Base-by-base conservation (phyloP, 2,329 filamentous ascomycete species). In the Sporothrix schenckii region DNA sequence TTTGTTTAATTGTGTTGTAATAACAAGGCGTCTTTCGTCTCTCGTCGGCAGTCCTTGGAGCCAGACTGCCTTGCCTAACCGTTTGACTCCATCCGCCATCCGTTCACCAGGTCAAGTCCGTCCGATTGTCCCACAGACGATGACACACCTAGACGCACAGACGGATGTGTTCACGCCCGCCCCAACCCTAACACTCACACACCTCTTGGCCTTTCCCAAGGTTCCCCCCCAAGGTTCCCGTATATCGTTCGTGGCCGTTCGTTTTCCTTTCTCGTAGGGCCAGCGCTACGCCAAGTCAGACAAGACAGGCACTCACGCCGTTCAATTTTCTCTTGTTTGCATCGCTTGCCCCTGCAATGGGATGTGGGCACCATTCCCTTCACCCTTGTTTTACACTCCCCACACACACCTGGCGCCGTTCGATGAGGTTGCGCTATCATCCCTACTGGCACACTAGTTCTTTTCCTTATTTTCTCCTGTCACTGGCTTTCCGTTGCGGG, bases 271-370 rank as follows among this genome's bases (percentile, higher is more conserved):
- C 39, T 49, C 60, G 47, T 70, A 70, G 60, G 68, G 68, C 68
- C 60, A 58, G 47, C 47, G 27, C 27, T 19, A 24, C 39, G 27
- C 63, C 44, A 39, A 47, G 39, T 63, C 58, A 61, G 34, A 34
- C 34, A 61, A 61, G 34, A 34, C 34, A 61, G 58, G 44, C 39
- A 16, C 13, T 30, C 58, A 47, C 49, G n/a, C 54, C 67, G 56
- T 61, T 65, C 56, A 49, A 66, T 21, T 24, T 16, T 58, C 30
- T 58, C 27, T 56, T 30, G 9, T 34, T 30, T 66, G 30, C 39
- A 52, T 70, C 69, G 61, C 61, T 70, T 70, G 19, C 61, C 69
- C 69, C 53, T 70, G 69, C 44, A 30, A 44, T 49, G 54, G 21
- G n/a, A 11, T 39, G 14, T 54, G 50, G 30, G 27, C 60, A 60